phyloP scores from a whole-genome alignment of 495 filamentous ascomycete species.

The Penicillium cataractarum region DNA sequence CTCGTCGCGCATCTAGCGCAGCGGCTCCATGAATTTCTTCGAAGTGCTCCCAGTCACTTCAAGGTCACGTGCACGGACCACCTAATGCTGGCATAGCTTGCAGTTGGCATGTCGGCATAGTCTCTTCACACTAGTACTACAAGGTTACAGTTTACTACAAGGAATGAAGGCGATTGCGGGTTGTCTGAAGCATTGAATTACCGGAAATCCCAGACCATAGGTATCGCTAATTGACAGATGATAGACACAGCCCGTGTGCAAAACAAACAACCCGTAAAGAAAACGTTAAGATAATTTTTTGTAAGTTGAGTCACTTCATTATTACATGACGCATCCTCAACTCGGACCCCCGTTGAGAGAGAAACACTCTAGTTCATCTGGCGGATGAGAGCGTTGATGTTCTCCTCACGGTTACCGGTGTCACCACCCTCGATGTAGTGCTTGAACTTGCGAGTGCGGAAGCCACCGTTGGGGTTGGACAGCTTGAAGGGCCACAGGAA shows the following conservation, averaged over 20 bases:
- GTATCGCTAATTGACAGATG: slow-evolving; percentile 45
- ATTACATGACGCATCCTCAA: slow-evolving; percentile 9
- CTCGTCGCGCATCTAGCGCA: no score
- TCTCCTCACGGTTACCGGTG: slow-evolving; percentile 95
- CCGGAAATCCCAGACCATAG: slow-evolving; percentile 44
- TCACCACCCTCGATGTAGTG: slow-evolving; percentile 99
- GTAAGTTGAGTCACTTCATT: slow-evolving; percentile 14
- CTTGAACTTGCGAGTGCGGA: slow-evolving; percentile 95
- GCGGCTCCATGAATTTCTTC: no score
- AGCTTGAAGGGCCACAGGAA: slow-evolving; percentile 99
- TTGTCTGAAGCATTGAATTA: slow-evolving; percentile 47
- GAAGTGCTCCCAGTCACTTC: no score
- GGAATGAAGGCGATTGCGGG: slow-evolving; percentile 31
- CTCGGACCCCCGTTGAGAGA: slow-evolving; percentile 11
- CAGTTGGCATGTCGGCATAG: no score
- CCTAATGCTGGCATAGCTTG: no score
- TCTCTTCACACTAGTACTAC: no score
- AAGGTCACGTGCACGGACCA: no score
- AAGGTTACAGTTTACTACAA: no score
- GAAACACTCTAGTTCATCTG: slow-evolving; percentile 87
- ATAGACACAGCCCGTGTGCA: slow-evolving; percentile 31
- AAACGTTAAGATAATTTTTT: slow-evolving; percentile 29
- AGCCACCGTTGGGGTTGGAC: slow-evolving; percentile 93
- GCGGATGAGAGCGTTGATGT: slow-evolving; percentile 95
- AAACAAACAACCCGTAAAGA: slow-evolving; percentile 42